Evolutionary conservation across 352 stramenopile species (phyloP).

Genomic region (Blastocystis sp.): DNA sequence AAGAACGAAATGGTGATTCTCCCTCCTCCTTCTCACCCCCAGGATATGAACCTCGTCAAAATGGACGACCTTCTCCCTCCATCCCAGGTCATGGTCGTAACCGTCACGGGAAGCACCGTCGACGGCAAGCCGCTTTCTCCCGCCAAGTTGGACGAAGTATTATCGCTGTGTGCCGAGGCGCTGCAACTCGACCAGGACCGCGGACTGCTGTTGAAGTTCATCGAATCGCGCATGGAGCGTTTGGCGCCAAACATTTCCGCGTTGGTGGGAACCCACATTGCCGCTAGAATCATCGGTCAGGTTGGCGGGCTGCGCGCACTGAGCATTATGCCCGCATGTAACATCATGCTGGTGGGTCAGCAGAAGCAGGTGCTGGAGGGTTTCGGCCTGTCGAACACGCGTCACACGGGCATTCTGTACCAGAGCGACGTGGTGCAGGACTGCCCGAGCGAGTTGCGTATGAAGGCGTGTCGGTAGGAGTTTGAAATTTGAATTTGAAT

Average conservation of each 20-base stretch:
- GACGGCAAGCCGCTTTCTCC: slow-evolving; percentile 83
- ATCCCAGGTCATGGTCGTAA: slow-evolving; percentile 91
- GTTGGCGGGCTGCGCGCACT: slow-evolving; percentile 91
- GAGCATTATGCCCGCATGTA: slow-evolving; percentile 92
- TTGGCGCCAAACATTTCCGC: slow-evolving; percentile 90
- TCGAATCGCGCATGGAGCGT: slow-evolving; percentile 88
- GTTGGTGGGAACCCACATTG: slow-evolving; percentile 90
- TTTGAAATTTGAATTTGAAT: background rate
- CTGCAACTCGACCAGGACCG: slow-evolving; percentile 86
- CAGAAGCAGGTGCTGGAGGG: slow-evolving; percentile 69
- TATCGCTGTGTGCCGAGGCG: slow-evolving; percentile 84
- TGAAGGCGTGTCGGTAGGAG: slow-evolving; percentile 83
- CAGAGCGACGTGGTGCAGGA: slow-evolving; percentile 89
- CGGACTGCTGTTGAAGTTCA: slow-evolving; percentile 85
- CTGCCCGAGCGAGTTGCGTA: slow-evolving; percentile 87
- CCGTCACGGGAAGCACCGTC: slow-evolving; percentile 88
- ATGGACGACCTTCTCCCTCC: slow-evolving; percentile 87
- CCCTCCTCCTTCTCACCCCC: slow-evolving; percentile 72
- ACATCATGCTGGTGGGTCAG: slow-evolving; percentile 86
- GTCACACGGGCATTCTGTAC: slow-evolving; percentile 90
- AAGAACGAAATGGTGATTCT: slow-evolving; percentile 85
- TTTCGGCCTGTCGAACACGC: slow-evolving; percentile 76
- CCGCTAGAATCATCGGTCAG: slow-evolving; percentile 90
- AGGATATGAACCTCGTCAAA: slow-evolving; percentile 87
- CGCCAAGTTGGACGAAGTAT: slow-evolving; percentile 81